These are phyloP conservation scores for Teratosphaeria gauchensis DNA, from an alignment of 2,329 filamentous ascomycete genomes.

Conservation along the genomic window DNA sequence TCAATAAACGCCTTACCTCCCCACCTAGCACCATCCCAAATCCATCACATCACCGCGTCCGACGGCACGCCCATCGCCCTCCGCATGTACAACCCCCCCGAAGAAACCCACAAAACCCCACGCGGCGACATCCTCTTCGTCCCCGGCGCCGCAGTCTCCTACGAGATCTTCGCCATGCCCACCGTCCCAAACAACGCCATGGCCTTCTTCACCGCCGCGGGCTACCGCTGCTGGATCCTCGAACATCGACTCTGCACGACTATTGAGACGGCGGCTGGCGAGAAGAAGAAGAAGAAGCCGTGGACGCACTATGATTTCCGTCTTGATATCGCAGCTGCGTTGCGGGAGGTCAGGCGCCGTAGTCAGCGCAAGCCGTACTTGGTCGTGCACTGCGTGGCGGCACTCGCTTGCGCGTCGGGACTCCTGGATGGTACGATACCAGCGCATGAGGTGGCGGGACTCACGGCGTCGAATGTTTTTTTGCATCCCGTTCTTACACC, in stretches of 20 bases:
- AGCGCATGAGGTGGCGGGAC: too few relatives aligned
- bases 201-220: not conserved
- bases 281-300: too few relatives aligned
- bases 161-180: not conserved
- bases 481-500: too few relatives aligned
- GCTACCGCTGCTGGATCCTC: not conserved
- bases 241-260: not conserved
- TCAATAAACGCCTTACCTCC: not conserved
- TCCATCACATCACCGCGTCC: not conserved
- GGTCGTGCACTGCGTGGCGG: too few relatives aligned
- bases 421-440: too few relatives aligned
- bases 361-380: too few relatives aligned
- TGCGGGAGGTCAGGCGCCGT: not conserved
- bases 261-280: not conserved
- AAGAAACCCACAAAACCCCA: too few relatives aligned
- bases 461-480: too few relatives aligned
- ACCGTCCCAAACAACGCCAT: not conserved
- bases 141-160: not conserved
- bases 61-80: not conserved
- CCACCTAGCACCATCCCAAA: not conserved
- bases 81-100: not conserved
- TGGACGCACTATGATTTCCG: not conserved
- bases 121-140: not conserved
- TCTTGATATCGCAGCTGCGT: not conserved
- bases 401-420: too few relatives aligned